Evolutionary conservation across 495 filamentous ascomycete genomes (phyloP), one percentile per base, ranked within the genome.

Genomic region (Lindgomyces ingoldianus): DNA sequence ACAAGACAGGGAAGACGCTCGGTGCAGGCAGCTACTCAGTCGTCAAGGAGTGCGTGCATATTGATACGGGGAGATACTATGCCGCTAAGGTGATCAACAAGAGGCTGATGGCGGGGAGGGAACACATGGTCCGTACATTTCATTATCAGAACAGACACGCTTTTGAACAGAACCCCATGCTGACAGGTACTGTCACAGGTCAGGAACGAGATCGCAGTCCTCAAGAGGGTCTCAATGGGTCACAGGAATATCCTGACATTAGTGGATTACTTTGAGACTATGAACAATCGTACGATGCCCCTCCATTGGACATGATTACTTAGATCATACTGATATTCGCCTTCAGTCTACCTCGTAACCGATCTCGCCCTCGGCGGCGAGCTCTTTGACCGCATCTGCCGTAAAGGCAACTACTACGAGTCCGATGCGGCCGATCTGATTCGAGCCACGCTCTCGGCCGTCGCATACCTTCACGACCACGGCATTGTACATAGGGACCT

Each of bases 21-120:
- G 94, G 94, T 58, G 91, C 94, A 3, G 94, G 94, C 60, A 95
- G 91, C 45, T 98, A 98, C 79, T 97, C 93, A 47, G 94, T 98
- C 60, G 94, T 98, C n/a, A 98, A 98, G 76, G 94, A 98, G 78
- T 98, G 94, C 75, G 92, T 98, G 19, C 95, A 98, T 75, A 97
- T 98, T 70, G 94, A 98, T 67, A 98, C 95, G 0, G 95, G 93
- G 49, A 84, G 92, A 57, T 98, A 96, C 79, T 98, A 98, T 87
- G 94, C 94, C 16, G 94, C 95, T 39, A 98, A 98, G 77, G 95
- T 98, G 21, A 98, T 98, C 78, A 98, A 98, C 76, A 98, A 98
- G 83, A 83, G 94, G 30, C 79, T 98, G 70, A 98, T 98, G 94
- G 90, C 91, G 27, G 94, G 94, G 51, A 84, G 95, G 61, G 94